These are phyloP conservation scores for Gremmenia infestans DNA, from an alignment of 2,329 filamentous ascomycete species.

Conservation along the genomic window DNA sequence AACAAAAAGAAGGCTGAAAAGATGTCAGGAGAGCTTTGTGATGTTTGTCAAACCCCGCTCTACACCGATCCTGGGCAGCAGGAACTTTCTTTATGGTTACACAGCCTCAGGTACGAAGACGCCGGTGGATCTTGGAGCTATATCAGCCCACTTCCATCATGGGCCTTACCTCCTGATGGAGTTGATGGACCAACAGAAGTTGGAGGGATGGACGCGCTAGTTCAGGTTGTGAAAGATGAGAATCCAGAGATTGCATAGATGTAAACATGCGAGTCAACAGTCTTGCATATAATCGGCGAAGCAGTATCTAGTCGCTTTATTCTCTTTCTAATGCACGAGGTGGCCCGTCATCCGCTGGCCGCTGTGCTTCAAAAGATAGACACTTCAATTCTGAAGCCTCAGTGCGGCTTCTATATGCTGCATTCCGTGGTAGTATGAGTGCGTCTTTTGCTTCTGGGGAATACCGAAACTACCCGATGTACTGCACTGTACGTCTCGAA, in stretches of 20 bases:
- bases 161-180: slow-evolving; percentile 71
- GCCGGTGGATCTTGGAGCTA: slow-evolving; percentile 81
- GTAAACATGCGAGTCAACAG: neutral
- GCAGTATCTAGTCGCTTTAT: neutral
- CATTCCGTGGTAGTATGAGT: neutral
- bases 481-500: slow-evolving; percentile 11
- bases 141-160: slow-evolving; percentile 74
- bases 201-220: slow-evolving; percentile 53
- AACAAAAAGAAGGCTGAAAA: slow-evolving; percentile 88
- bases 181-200: slow-evolving; percentile 61
- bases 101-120: slow-evolving; percentile 87
- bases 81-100: slow-evolving; percentile 89
- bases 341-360: neutral
- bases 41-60: slow-evolving; percentile 77
- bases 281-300: neutral
- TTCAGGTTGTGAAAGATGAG: slow-evolving; percentile 41
- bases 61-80: slow-evolving; percentile 90
- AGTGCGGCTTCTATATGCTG: neutral
- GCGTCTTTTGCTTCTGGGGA: neutral
- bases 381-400: too few species aligned
- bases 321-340: neutral
- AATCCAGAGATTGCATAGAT: slow-evolving; percentile 30
- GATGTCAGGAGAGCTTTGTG: slow-evolving; percentile 80
- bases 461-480: neutral
- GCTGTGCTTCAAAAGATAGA: too few species aligned